Conservation (phyloP, 1,139 yeast species). For the Hyphopichia fennica region DNA sequence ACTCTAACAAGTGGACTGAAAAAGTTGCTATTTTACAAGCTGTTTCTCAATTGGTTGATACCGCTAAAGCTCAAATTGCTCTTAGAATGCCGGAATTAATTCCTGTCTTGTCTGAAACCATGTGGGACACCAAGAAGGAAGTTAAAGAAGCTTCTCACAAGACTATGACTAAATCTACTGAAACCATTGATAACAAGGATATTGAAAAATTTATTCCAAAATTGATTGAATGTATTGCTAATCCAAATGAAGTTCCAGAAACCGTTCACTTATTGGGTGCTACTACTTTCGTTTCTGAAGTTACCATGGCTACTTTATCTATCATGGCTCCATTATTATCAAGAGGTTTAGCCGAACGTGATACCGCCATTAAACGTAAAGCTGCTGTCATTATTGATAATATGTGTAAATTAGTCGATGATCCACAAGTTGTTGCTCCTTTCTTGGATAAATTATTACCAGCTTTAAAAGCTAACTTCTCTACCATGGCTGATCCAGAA, state of each 20-base stretch:
- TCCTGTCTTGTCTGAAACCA: slow-evolving; percentile 96
- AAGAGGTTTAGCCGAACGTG: slow-evolving; percentile 99
- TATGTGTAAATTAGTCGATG: slow-evolving; percentile 99
- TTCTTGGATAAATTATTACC: slow-evolving; percentile 95
- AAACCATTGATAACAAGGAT: slow-evolving; percentile 99
- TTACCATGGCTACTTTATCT: slow-evolving; percentile 98
- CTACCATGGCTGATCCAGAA: slow-evolving; percentile 99
- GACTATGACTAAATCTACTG: slow-evolving; percentile 94
- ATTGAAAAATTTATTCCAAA: slow-evolving; percentile 98
- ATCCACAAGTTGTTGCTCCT: slow-evolving; percentile 99
- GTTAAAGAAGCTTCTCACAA: slow-evolving; percentile 96
- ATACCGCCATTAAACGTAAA: slow-evolving; percentile 98
- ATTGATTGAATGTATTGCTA: slow-evolving; percentile 94
- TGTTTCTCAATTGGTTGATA: slow-evolving; percentile 83
- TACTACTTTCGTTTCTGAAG: slow-evolving; percentile 98
- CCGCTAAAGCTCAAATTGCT: slow-evolving; percentile 94
- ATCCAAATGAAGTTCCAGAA: slow-evolving; percentile 97
- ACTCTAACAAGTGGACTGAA: slow-evolving; percentile 96
- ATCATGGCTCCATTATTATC: slow-evolving; percentile 98
- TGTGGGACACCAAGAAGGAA: slow-evolving; percentile 99
- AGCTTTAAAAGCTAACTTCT: slow-evolving; percentile 88
- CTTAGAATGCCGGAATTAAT: slow-evolving; percentile 99
- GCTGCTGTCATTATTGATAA: slow-evolving; percentile 98
- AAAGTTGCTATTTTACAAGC: slow-evolving; percentile 89
- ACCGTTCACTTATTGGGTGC: slow-evolving; percentile 99